Base-by-base conservation (phyloP, 2,329 filamentous ascomycete species). In the Pseudopyrenochaeta lycopersici region DNA sequence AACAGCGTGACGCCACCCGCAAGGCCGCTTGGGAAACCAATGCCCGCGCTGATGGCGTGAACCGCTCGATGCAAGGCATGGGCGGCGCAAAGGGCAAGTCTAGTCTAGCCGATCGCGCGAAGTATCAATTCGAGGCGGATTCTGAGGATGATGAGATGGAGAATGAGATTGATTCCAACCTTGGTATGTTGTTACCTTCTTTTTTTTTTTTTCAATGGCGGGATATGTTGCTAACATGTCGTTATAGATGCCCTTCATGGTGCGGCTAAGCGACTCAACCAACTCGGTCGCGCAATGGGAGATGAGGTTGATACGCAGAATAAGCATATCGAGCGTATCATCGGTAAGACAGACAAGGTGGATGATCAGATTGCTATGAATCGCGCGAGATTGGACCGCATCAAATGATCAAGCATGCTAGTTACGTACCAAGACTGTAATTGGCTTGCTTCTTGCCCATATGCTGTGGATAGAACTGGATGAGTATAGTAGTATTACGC, bases 271-370 rank as follows among this genome's bases (percentile, higher is more conserved):
- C 85, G 89, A 60, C 79, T 96, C 72, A 92, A 96, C 68, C 80
- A 83, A 59, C 81, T 95, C 18, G 90, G 90, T 14, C 81, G 84
- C 62, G 90, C 89, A 40, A 93, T 92, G 69, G 89, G 88, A 42
- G 80, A 84, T 41, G 91, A 95, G 72, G 83, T 95, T 20, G 88
- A 91, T 56, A 79, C 84, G 52, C 90, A 96, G 79, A 96, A 96
- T 76, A 84, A 84, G 66, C 84, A 88, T 68, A 89, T 97, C 68
- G 88, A 90, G 58, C 84, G 88, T 54, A 91, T 97, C 70, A 90
- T 85, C 61, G 80, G 80, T 62, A 96, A 96, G 91, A 94, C 88
- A 77, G 92, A 96, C 73, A 84, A 82, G 65, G 90, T 96, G 85
- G 72, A 74, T 44, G 90, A 94, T 63, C 85, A 90, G 70, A 90